These are phyloP conservation scores for Elsinoe arachidis DNA, from an alignment of 2,329 filamentous ascomycete genomes.

Conservation along the genomic window DNA sequence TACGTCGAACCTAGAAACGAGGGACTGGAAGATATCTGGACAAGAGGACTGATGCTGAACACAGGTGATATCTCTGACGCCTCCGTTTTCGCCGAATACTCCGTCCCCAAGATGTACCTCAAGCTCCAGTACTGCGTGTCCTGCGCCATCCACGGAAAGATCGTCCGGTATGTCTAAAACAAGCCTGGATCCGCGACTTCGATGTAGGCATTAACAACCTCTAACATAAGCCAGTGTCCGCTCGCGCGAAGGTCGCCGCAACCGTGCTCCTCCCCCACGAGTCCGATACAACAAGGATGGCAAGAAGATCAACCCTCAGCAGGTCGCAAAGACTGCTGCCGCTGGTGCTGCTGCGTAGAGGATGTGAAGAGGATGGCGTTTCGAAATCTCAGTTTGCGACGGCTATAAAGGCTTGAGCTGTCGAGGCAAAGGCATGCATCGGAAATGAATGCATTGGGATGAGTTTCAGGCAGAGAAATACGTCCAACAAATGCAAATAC, in stretches of 20 bases:
- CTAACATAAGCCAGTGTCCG: slow-evolving; percentile 63
- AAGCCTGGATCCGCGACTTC: not conserved
- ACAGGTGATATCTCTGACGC: slow-evolving; percentile 99
- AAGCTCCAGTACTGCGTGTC: slow-evolving; percentile 99
- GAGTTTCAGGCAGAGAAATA: slow-evolving; percentile 6
- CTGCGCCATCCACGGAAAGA: slow-evolving; percentile 99
- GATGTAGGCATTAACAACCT: slow-evolving; percentile 9
- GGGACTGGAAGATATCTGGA: not conserved
- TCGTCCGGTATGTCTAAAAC: slow-evolving; percentile 79
- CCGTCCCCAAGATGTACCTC: slow-evolving; percentile 99
- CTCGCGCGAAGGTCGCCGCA: slow-evolving; percentile 91
- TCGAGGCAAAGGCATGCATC: not conserved
- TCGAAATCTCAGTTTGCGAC: not conserved
- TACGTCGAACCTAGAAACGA: slow-evolving; percentile 49
- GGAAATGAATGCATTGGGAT: slow-evolving; percentile 5
- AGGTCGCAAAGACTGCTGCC: slow-evolving; percentile 56
- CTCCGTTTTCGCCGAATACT: slow-evolving; percentile 98
- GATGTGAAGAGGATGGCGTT: slow-evolving; percentile 1
- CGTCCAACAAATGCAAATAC: slow-evolving; percentile 11
- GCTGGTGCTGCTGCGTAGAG: slow-evolving; percentile 26
- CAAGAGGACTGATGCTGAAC: not conserved
- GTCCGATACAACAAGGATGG: slow-evolving; percentile 99
- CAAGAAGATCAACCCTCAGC: slow-evolving; percentile 96
- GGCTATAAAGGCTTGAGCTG: not conserved
- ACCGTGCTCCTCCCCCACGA: slow-evolving; percentile 94